phyloP scores from a whole-genome alignment of 2,329 filamentous ascomycete genomes.

The Ophidiomyces ophidiicola region DNA sequence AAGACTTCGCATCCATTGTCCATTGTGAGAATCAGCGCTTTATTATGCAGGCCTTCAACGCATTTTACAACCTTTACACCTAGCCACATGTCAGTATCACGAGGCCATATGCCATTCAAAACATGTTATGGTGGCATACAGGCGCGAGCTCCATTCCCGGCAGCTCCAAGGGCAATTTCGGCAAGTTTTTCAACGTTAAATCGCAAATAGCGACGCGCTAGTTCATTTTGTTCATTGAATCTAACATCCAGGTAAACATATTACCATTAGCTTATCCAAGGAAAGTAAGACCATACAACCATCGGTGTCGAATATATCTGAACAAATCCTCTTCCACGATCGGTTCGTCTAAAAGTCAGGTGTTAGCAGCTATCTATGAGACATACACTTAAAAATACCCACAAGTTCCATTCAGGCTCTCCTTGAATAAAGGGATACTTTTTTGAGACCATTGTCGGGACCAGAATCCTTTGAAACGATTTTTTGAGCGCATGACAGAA shows the following conservation, averaged over 20 bases:
- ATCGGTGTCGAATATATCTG: slow-evolving; percentile 19
- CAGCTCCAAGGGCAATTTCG: slow-evolving; percentile 19
- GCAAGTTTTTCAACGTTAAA: slow-evolving; percentile 22
- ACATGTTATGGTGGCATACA: slow-evolving; percentile 17
- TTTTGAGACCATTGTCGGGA: too few relatives aligned
- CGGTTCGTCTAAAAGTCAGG: slow-evolving; percentile 14
- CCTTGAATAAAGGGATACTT: too few relatives aligned
- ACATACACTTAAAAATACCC: too few relatives aligned
- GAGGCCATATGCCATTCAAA: neutral
- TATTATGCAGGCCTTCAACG: slow-evolving; percentile 24
- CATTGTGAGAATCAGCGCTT: slow-evolving; percentile 29
- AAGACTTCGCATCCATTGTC: slow-evolving; percentile 22
- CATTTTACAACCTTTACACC: slow-evolving; percentile 23
- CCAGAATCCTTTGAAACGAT: too few relatives aligned
- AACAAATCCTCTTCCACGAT: slow-evolving; percentile 19
- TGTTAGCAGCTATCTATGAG: too few relatives aligned
- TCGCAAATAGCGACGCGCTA: slow-evolving; percentile 21
- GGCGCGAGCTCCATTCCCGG: slow-evolving; percentile 19
- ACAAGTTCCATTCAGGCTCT: too few relatives aligned
- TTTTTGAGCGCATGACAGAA: too few relatives aligned
- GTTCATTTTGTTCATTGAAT: slow-evolving; percentile 22
- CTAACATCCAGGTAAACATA: slow-evolving; percentile 12
- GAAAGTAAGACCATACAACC: slow-evolving; percentile 17
- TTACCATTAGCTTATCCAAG: neutral
- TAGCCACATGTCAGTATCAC: slow-evolving; percentile 7